Evolutionary conservation across 2,329 filamentous ascomycete genomes (phyloP).

Genomic region (Botryotinia calthae): DNA sequence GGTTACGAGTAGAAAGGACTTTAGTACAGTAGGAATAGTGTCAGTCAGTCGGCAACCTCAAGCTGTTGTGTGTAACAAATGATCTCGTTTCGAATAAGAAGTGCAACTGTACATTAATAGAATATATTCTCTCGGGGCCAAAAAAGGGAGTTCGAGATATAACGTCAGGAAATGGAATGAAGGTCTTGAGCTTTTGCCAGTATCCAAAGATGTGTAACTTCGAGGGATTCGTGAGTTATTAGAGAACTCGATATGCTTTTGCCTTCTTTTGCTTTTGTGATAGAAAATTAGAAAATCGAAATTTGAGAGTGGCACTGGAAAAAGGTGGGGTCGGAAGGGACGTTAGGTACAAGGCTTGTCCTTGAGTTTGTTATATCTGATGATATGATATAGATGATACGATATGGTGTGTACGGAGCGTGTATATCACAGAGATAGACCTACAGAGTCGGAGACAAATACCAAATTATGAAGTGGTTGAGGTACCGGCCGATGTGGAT

Average conservation of each 20-base stretch:
- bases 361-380: not conserved
- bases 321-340: constrained; percentile 10
- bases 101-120: not conserved
- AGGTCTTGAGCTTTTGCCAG: not conserved
- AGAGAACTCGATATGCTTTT: not conserved
- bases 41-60: too few relatives aligned
- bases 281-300: constrained; percentile 7
- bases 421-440: not conserved
- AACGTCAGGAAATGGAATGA: not conserved
- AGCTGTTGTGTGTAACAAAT: not conserved
- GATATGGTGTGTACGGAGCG: not conserved
- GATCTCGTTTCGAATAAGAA: not conserved
- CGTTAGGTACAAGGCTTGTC: constrained; percentile 6
- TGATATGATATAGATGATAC: not conserved
- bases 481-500: too few relatives aligned
- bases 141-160: not conserved
- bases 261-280: not conserved
- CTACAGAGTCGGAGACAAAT: not conserved
- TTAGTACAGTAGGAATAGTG: not conserved
- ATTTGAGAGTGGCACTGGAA: not conserved
- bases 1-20: not conserved
- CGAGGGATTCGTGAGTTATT: not conserved
- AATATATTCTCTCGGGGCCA: not conserved
- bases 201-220: not conserved
- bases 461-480: not conserved